Base-by-base conservation (phyloP, 257 asterid genomes). In the Coffea eugenioides region DNA sequence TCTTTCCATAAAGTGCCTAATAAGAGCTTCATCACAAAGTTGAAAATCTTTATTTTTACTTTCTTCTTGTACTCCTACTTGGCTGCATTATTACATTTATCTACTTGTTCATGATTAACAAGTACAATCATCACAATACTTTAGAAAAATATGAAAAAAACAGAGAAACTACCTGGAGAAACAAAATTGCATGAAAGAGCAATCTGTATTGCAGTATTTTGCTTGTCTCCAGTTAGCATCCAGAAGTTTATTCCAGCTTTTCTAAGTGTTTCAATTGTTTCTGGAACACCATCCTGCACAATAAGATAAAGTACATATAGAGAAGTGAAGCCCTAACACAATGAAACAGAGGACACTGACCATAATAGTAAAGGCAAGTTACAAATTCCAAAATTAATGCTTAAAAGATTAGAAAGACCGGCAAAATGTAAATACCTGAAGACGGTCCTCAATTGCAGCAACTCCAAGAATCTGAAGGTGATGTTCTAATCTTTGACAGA, bases 211-310 rank as follows among this genome's bases (percentile, higher is more conserved):
- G 98, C 99, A 23, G 99, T 95, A 87, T 74, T 89, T 87, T 92
- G 97, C 89, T 95, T 95, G 90, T 95, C 99, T 77, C 99, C 99
- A 77, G 99, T 95, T 85, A 95, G 88, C 99, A 95, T 95, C 99
- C 99, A 95, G 86, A 95, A 93, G 88, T 93, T 89, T 84, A 95
- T 91, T 81, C 99, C 99, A 79, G 97, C 97, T 88, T 90, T 93
- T 84, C 99, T 85, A 56, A 95, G 95, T 61, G 96, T 90, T 82
- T 87, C 91, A 54, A 95, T 95, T 68, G 99, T 91, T 90, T 95
- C 99, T 13, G 99, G 99, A 52, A 95, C 99, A 69, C 96, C 98
- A 84, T 95, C 97, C 99, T 95, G 90, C 74, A 88, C 77, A 79
- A 76, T 69, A 64, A 39, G 41, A 61, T 77, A 83, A 78, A 73